Evolutionary conservation across 768 basidiomycete genomes (phyloP).

Genomic region (Phylloporus arenicola): DNA sequence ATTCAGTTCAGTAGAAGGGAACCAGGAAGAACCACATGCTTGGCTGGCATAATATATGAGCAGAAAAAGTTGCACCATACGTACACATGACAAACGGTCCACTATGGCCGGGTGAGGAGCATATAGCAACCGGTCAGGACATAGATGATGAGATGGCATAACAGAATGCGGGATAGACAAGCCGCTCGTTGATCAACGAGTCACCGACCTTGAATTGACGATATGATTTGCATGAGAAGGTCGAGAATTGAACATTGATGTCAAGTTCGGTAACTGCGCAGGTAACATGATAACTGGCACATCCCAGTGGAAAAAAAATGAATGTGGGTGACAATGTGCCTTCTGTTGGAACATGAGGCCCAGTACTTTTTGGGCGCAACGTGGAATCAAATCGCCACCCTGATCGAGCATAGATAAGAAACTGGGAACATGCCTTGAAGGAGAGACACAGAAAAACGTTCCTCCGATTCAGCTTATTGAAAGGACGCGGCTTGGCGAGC

Average conservation of each 20-base stretch:
- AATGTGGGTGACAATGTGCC: not conserved
- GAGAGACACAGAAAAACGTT: not conserved
- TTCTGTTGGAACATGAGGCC: not conserved
- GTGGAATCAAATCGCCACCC: not conserved
- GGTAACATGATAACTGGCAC: not conserved
- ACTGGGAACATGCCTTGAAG: not conserved
- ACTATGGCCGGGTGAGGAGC: not conserved
- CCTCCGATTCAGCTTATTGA: not conserved
- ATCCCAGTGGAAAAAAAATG: not conserved
- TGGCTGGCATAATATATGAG: not conserved
- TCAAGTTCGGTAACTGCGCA: not conserved
- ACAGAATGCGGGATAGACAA: not conserved
- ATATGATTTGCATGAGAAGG: not conserved
- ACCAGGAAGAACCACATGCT: not conserved
- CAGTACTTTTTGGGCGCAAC: not conserved
- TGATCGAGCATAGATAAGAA: not conserved
- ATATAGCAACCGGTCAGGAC: not conserved
- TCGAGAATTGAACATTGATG: not conserved
- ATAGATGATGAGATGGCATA: not conserved
- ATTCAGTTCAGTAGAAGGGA: not conserved
- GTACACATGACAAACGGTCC: constrained; percentile 4
- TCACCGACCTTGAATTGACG: not conserved
- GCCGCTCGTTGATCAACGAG: not conserved
- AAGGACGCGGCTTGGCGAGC: not conserved
- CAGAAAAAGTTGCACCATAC: not conserved